Base-by-base conservation (phyloP, 2,329 filamentous ascomycete genomes). In the Cryphonectria parasitica region DNA sequence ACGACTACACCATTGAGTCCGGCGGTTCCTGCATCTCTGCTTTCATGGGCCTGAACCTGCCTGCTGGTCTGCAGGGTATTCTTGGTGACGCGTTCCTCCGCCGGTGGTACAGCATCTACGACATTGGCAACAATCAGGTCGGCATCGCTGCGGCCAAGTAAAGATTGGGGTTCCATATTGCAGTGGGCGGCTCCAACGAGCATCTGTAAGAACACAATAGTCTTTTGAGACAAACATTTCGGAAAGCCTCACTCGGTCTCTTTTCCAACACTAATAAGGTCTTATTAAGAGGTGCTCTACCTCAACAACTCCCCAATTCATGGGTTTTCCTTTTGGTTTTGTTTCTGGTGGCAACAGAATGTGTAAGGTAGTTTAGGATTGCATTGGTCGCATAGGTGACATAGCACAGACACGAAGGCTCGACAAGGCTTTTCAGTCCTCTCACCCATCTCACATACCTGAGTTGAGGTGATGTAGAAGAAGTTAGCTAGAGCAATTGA, bases 11-110 rank as follows among this genome's bases (percentile, higher is more conserved):
- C 76, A 90, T 99, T 56, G 95, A 99, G 83, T 90, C 98, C 60
- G 92, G 95, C 79, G 96, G 95, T 77, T 95, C 91, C 80, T 99
- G 96, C 83, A 97, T 99, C 83, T 98, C 94, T 73, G 92, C 94
- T 76, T 97, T 99, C 85, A 97, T 97, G 90, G 95, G 94, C 77
- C 97, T 98, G 91, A 96, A 95, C 81, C 90, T 94, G 84, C 92
- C 94, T 70, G 95, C 96, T 63, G 96, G 96, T 76, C 89, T 99
- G 74, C 95, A 94, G 73, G 71, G 71, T 36, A 99, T 99, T 75
- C 90, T 99, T 36, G 96, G 96, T 78, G 94, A 97, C 81, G 92
- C 90, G 64, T 92, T 92, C 87, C 86, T 92, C 79, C 90, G 94
- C 83, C 92, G 88, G 80, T 97, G 91, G 87, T 98, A 98, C 89